A percentile compares a stretch with the other conserved stretches of the same genome.
Conservation (phyloP, 495 filamentous ascomycete species). For the Aspergillus sclerotioniger region DNA sequence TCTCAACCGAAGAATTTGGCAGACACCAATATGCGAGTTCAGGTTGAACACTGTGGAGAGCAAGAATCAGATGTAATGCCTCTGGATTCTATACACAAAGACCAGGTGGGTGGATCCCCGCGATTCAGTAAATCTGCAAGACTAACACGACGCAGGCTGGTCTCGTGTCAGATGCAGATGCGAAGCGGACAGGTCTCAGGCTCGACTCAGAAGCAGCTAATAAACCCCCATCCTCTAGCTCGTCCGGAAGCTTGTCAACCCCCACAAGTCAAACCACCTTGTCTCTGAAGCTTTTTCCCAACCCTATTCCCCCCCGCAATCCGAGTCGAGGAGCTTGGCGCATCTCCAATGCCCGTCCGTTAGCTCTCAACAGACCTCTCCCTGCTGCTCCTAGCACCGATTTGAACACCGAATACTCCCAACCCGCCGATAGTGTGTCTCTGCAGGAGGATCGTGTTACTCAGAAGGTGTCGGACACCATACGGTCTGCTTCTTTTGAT, state of each 20-base stretch:
- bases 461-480: neutral
- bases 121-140: neutral
- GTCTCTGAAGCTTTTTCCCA: constrained; percentile 40
- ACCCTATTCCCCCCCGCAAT: constrained; percentile 33
- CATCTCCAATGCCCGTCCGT: constrained; percentile 19
- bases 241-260: constrained; percentile 13
- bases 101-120: neutral
- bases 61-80: neutral
- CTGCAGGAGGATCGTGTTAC: constrained; percentile 1
- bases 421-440: neutral
- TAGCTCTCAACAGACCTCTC: constrained; percentile 11
- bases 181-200: neutral
- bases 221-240: neutral
- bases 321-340: constrained; percentile 33
- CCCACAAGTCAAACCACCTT: constrained; percentile 17
- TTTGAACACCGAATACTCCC: constrained; percentile 1
- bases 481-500: neutral
- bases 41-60: neutral
- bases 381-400: constrained; percentile 7
- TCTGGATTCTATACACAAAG: neutral
- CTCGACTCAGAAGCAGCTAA: neutral
- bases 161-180: neutral
- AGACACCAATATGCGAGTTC: neutral
- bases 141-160: neutral
- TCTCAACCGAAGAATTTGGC: neutral